Percentiles rank a stretch among this genome's conserved stretches.
These are phyloP conservation scores for Aspergillus pseudoterreus DNA, from an alignment of 2,329 filamentous ascomycete species.

Conservation along the genomic window DNA sequence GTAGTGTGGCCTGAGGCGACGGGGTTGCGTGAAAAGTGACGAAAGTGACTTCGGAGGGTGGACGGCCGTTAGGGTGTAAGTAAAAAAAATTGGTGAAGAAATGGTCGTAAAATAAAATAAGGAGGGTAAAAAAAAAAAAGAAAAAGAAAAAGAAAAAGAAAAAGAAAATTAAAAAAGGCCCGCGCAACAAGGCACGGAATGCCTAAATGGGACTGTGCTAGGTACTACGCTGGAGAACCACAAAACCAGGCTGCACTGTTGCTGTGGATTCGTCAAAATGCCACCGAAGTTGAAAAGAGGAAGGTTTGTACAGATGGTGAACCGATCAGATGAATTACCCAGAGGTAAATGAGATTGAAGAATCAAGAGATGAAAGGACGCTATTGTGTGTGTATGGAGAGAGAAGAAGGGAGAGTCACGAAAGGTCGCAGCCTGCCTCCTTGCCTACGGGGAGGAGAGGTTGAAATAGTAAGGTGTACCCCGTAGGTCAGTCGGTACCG, in stretches of 20 bases:
- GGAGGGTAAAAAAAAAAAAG: slow-evolving; percentile 5
- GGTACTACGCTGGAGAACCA: slow-evolving; percentile 15
- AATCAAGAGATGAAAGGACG: not conserved
- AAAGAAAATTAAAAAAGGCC: slow-evolving; percentile 4
- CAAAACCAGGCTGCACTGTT: slow-evolving; percentile 15
- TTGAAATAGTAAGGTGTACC: slow-evolving; percentile 17
- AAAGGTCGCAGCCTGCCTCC: not conserved
- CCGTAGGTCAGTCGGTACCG: not conserved
- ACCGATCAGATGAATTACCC: not conserved
- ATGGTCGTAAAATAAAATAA: slow-evolving; percentile 7
- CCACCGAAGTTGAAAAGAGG: not conserved
- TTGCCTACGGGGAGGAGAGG: slow-evolving; percentile 9
- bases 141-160: slow-evolving; percentile 5
- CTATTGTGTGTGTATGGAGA: not conserved
- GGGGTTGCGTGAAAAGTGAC: slow-evolving; percentile 15
- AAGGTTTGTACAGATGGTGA: too few species aligned
- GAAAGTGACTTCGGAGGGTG: slow-evolving; percentile 14
- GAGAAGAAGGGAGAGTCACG: not conserved
- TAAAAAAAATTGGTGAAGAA: slow-evolving; percentile 3
- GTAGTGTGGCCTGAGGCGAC: slow-evolving; percentile 20
- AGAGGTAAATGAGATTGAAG: not conserved
- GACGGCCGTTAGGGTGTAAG: slow-evolving; percentile 2
- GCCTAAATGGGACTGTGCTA: slow-evolving; percentile 20
- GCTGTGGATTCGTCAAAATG: slow-evolving; percentile 5
- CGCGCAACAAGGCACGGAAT: slow-evolving; percentile 16